Percentiles rank a stretch among this genome's conserved stretches.
Conservation (phyloP, 108 stramenopile genomes). For the Pseudonitzschia delicatissima region DNA sequence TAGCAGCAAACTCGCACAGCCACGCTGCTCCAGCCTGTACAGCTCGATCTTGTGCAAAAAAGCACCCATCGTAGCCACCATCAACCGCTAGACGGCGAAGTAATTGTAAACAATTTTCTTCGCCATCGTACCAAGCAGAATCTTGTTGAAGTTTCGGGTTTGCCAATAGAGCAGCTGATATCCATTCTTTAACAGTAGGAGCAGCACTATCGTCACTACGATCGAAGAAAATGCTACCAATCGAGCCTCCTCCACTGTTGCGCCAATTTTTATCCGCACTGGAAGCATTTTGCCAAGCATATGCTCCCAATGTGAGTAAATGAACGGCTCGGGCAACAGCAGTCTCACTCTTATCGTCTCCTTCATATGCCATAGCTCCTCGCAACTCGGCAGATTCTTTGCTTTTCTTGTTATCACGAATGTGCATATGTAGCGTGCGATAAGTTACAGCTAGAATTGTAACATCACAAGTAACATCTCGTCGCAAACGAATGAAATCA, state of each 20-base stretch:
- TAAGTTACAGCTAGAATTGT: conserved; percentile 59
- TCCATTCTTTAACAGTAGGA: conserved; percentile 68
- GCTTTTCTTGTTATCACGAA: conserved; percentile 29
- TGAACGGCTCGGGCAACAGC: conserved; percentile 74
- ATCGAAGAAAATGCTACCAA: conserved; percentile 63
- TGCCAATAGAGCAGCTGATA: conserved; percentile 48
- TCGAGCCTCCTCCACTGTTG: conserved; percentile 49
- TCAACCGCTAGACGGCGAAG: conserved; percentile 57
- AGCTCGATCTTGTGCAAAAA: conserved; percentile 68
- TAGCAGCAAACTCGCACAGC: conserved; percentile 71
- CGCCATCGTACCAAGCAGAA: conserved; percentile 58
- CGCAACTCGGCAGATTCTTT: conserved; percentile 32
- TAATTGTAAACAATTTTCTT: conserved; percentile 56
- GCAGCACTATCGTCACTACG: conserved; percentile 31
- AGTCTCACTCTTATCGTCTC: conserved; percentile 67
- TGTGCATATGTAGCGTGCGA: conserved; percentile 74
- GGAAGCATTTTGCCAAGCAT: conserved; percentile 61
- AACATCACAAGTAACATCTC: conserved; percentile 72
- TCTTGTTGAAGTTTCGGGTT: conserved; percentile 52
- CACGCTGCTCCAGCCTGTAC: conserved; percentile 74
- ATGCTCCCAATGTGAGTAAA: conserved; percentile 75
- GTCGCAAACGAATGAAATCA: conserved; percentile 54
- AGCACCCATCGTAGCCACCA: conserved; percentile 39
- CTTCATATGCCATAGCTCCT: conserved; percentile 60
- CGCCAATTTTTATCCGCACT: conserved; percentile 39